These are phyloP conservation scores for Sporothrix globosa DNA, from an alignment of 2,329 filamentous ascomycete species.

Conservation along the genomic window DNA sequence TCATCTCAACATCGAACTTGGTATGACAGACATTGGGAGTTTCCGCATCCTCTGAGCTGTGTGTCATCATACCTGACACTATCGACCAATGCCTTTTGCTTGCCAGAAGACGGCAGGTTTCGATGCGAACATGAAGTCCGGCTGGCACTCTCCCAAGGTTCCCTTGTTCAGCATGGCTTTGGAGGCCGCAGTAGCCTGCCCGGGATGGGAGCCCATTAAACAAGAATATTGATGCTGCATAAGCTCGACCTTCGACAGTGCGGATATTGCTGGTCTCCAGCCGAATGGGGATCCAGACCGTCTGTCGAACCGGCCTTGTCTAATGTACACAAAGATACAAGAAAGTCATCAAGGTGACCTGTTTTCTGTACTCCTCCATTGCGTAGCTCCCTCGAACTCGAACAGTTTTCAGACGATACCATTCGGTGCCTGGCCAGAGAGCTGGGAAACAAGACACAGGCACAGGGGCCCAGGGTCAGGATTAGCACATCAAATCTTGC, in stretches of 20 bases:
- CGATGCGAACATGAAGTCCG: not conserved
- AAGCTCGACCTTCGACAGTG: no score
- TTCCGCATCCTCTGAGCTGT: not conserved
- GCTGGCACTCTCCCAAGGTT: not conserved
- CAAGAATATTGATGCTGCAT: not conserved
- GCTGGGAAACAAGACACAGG: constrained; percentile 6
- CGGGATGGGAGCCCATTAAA: not conserved
- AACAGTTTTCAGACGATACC: not conserved
- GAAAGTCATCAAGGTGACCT: not conserved
- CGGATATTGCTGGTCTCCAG: not conserved
- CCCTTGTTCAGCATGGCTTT: not conserved
- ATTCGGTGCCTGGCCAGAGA: not conserved
- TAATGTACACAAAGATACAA: not conserved
- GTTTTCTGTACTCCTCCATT: not conserved
- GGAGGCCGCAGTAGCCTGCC: not conserved
- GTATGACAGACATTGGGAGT: not conserved
- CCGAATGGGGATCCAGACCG: not conserved
- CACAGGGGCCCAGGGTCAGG: not conserved
- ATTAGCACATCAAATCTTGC: not conserved
- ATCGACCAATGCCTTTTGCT: no score
- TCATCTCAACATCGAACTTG: not conserved
- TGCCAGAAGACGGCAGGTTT: not conserved
- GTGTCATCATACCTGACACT: not conserved
- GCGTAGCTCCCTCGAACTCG: not conserved
- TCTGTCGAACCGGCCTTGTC: not conserved